Base-by-base conservation (phyloP, 2,329 filamentous ascomycete genomes). In the Dendryphion nanum region DNA sequence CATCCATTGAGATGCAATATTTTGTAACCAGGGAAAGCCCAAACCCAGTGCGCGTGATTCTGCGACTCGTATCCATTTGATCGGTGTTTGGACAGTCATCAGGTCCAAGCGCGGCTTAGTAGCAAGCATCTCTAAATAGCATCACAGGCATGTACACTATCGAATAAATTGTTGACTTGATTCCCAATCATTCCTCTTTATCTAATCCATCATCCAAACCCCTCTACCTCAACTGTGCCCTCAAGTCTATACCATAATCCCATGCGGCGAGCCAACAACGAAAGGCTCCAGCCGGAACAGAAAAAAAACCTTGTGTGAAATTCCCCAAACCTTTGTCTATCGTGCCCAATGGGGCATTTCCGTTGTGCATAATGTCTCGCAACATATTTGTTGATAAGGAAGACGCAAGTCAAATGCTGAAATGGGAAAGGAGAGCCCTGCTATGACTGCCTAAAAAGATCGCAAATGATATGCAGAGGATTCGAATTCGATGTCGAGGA, bases 151-250 rank as follows among this genome's bases (percentile, higher is more conserved):
- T n/a, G n/a, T n/a, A n/a, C n/a, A n/a, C n/a, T n/a, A n/a, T n/a
- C 30, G 64, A 64, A 41, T 60, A 62, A 53, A 34, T n/a, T n/a
- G n/a, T n/a, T 26, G 23, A n/a, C 23, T 10, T 26, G 23, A 26
- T 26, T 3, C 23, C 23, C 10, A 26, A 26, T 26, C 23, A 26
- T 26, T 26, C 10, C n/a, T 8, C 23, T 10, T 10, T 26, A 26
- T 26, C 23, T 26, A 26, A n/a, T 38, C 13, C 15, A 3, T 13
- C 6, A 13, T 6, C 24, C 18, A 23, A 18, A 18, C n/a, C 21
- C 23, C n/a, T 13, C 13, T n/a, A n/a, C 36, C 19, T 19, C 18
- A 13, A 19, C 13, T 30, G 14, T 26, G 8, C 8, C 10, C 21
- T 8, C 23, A 23, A 38, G 33, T 23, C 33, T 26, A 26, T 19